Evolutionary conservation across 2,329 filamentous ascomycete genomes (phyloP).

Genomic region (Knufia petricola): DNA sequence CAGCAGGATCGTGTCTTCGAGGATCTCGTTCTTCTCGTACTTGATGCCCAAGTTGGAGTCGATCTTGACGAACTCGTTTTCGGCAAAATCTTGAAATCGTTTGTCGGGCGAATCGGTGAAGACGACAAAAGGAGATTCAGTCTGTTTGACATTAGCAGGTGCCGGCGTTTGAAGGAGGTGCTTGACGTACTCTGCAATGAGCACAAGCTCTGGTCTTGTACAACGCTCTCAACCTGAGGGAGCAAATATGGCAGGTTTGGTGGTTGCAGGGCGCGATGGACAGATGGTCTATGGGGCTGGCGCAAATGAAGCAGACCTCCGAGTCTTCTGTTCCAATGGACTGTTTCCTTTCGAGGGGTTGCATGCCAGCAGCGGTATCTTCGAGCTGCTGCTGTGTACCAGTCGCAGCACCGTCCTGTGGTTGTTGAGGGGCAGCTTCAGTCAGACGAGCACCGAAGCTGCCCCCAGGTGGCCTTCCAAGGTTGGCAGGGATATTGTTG

Average conservation of each 20-base stretch:
- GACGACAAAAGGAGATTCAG: constrained; percentile 58
- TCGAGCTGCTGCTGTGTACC: constrained; percentile 21
- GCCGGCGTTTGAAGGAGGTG: neutral
- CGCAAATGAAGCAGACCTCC: constrained; percentile 96
- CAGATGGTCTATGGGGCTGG: constrained; percentile 76
- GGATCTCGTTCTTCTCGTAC: constrained; percentile 80
- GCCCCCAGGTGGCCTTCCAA: constrained; percentile 33
- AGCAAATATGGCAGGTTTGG: constrained; percentile 91
- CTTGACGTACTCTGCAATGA: constrained; percentile 74
- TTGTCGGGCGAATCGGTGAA: constrained; percentile 82
- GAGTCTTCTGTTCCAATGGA: constrained; percentile 44
- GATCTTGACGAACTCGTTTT: constrained; percentile 61
- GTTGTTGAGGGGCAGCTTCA: constrained; percentile 35
- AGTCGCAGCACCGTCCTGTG: constrained; percentile 25
- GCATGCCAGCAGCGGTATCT: constrained; percentile 21
- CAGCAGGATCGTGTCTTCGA: constrained; percentile 79
- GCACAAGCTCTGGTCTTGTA: constrained; percentile 96
- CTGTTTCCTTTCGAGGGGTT: constrained; percentile 17
- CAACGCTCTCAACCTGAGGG: constrained; percentile 76
- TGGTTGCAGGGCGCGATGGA: constrained; percentile 93
- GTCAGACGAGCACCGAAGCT: constrained; percentile 39
- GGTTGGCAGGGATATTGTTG: constrained; percentile 25
- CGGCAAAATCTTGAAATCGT: constrained; percentile 72
- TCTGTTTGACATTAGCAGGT: constrained; percentile 23
- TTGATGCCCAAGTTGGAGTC: constrained; percentile 85